Percentiles rank a stretch among this genome's conserved stretches.
Conservation (phyloP, 495 filamentous ascomycete species). For the Penicillium paradoxum region DNA sequence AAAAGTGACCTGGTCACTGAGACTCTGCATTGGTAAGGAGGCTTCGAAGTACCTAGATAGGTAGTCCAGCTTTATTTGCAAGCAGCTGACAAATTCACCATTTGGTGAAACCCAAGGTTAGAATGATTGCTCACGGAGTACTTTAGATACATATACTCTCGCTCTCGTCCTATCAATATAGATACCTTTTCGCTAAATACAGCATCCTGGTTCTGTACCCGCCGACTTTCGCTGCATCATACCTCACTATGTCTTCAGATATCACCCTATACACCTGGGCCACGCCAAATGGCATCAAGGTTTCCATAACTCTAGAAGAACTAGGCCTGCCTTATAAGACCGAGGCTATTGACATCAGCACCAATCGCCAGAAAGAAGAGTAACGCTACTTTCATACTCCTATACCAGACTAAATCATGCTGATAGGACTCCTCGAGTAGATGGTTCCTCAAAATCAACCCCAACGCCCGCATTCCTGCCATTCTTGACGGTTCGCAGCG, state of each 20-base stretch:
- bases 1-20: no score
- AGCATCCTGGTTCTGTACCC: slow-evolving; percentile 9
- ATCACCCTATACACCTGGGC: slow-evolving; percentile 35
- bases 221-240: slow-evolving; percentile 8
- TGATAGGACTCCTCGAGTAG: slow-evolving; percentile 4
- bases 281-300: slow-evolving; percentile 52
- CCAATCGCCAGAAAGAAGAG: slow-evolving; percentile 68
- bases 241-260: slow-evolving; percentile 25
- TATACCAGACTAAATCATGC: background rate
- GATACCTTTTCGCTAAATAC: slow-evolving; percentile 17
- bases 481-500: slow-evolving; percentile 41
- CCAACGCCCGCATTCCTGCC: slow-evolving; percentile 85
- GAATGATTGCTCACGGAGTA: background rate
- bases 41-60: no score
- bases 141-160: background rate
- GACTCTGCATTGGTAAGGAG: no score
- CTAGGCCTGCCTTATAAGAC: slow-evolving; percentile 62
- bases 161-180: background rate
- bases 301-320: slow-evolving; percentile 78
- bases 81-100: slow-evolving; percentile 6
- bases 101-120: no score
- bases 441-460: slow-evolving; percentile 84
- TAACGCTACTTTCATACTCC: slow-evolving; percentile 9
- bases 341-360: slow-evolving; percentile 56
- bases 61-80: background rate